phyloP scores from a whole-genome alignment of 495 filamentous ascomycete genomes.

The Aspergillus asperescens region DNA sequence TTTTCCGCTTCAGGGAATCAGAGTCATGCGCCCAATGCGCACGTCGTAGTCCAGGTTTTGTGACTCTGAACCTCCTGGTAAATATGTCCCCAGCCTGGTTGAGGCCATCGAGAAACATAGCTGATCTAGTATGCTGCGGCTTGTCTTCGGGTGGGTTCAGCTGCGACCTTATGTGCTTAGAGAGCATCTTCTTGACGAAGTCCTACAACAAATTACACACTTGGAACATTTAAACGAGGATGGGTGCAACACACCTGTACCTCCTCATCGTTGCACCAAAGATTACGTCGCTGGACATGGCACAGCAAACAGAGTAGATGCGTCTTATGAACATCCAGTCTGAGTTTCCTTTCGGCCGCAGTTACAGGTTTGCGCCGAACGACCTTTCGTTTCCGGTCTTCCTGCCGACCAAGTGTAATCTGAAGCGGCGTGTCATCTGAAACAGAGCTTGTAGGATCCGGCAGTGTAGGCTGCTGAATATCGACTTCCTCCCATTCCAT shows the following conservation, averaged over 20 bases:
- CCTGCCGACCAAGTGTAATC: slow-evolving; percentile 52
- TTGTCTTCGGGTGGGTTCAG: slow-evolving; percentile 59
- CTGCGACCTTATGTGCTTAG: slow-evolving; percentile 52
- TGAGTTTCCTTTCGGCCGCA: slow-evolving; percentile 61
- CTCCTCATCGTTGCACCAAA: slow-evolving; percentile 78
- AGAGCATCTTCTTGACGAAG: slow-evolving; percentile 54
- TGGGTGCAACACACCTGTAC: slow-evolving; percentile 47
- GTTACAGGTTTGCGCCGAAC: slow-evolving; percentile 56
- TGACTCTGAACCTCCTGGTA: slow-evolving; percentile 60
- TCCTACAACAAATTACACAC: slow-evolving; percentile 24
- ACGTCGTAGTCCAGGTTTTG: slow-evolving; percentile 60
- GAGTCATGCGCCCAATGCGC: slow-evolving; percentile 67
- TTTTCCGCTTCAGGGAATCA: slow-evolving; percentile 53
- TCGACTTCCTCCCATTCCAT: slow-evolving; percentile 70
- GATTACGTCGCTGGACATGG: slow-evolving; percentile 69
- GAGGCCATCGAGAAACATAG: slow-evolving; percentile 73
- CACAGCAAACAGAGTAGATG: slow-evolving; percentile 77
- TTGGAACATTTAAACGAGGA: slow-evolving; percentile 8
- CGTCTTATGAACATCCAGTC: slow-evolving; percentile 76
- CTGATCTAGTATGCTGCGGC: slow-evolving; percentile 64
- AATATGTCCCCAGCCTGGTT: slow-evolving; percentile 64
- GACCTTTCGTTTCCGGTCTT: slow-evolving; percentile 28
- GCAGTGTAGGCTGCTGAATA: slow-evolving; percentile 34
- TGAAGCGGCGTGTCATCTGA: slow-evolving; percentile 43
- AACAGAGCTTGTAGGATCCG: slow-evolving; percentile 23